Conservation (phyloP, 352 stramenopile species). For the Phytophthora megakarya region DNA sequence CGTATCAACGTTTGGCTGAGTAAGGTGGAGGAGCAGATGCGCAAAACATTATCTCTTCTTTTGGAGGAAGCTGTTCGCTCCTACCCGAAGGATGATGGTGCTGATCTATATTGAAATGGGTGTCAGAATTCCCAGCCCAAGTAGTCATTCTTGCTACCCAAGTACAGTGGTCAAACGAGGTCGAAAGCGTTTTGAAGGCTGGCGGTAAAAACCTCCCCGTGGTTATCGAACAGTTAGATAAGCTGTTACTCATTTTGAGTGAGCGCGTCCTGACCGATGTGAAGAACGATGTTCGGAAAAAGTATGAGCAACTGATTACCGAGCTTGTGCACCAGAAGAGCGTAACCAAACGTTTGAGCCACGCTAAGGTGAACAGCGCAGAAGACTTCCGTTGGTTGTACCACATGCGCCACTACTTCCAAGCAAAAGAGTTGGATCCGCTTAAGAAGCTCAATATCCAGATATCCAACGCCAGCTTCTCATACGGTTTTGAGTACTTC, state of each 20-base stretch:
- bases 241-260: slow-evolving; percentile 95
- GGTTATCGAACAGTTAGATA: slow-evolving; percentile 73
- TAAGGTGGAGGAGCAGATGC: slow-evolving; percentile 98
- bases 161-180: slow-evolving; percentile 96
- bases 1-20: slow-evolving; percentile 96
- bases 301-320: slow-evolving; percentile 99
- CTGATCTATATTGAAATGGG: slow-evolving; percentile 95
- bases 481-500: slow-evolving; percentile 99
- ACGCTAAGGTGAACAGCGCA: slow-evolving; percentile 77
- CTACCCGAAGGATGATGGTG: slow-evolving; percentile 73
- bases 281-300: slow-evolving; percentile 95
- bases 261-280: slow-evolving; percentile 96
- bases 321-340: slow-evolving; percentile 99
- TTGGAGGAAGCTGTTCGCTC: slow-evolving; percentile 93
- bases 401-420: slow-evolving; percentile 98
- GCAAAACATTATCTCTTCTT: slow-evolving; percentile 94
- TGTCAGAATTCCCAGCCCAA: slow-evolving; percentile 98
- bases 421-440: slow-evolving; percentile 73
- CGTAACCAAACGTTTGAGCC: slow-evolving; percentile 93
- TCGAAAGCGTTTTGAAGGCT: slow-evolving; percentile 91
- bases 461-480: slow-evolving; percentile 98
- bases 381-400: slow-evolving; percentile 99
- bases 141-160: slow-evolving; percentile 98
- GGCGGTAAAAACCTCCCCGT: slow-evolving; percentile 45
- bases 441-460: slow-evolving; percentile 96